These are phyloP conservation scores for Termitomyces sp. DNA, from an alignment of 768 basidiomycete genomes.

Conservation along the genomic window DNA sequence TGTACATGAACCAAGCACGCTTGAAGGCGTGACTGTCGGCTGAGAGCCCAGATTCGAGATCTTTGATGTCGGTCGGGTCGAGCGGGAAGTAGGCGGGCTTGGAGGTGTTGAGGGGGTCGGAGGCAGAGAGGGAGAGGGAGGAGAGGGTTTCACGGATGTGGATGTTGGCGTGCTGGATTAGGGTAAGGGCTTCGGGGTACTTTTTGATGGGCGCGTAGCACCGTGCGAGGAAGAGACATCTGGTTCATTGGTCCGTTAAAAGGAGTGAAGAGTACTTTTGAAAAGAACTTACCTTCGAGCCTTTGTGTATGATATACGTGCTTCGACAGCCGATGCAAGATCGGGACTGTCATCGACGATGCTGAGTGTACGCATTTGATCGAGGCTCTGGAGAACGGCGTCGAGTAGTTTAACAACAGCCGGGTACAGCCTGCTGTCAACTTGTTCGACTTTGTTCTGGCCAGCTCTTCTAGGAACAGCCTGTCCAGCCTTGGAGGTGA, in stretches of 20 bases:
- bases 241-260: slow-evolving; percentile 18
- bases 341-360: slow-evolving; percentile 89
- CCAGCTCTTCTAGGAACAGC: slow-evolving; percentile 21
- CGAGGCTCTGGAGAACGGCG: slow-evolving; percentile 78
- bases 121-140: slow-evolving; percentile 42
- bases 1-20: slow-evolving; percentile 75
- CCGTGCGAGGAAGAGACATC: slow-evolving; percentile 74
- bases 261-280: neutral
- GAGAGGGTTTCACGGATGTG: slow-evolving; percentile 72
- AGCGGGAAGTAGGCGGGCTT: slow-evolving; percentile 57
- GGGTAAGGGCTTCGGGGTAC: slow-evolving; percentile 68
- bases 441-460: slow-evolving; percentile 36
- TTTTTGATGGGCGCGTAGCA: slow-evolving; percentile 69
- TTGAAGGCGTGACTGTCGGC: slow-evolving; percentile 52
- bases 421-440: slow-evolving; percentile 74
- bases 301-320: slow-evolving; percentile 68
- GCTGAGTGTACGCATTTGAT: slow-evolving; percentile 78
- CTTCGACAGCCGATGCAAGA: slow-evolving; percentile 74
- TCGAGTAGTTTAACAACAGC: slow-evolving; percentile 88
- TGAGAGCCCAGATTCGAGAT: slow-evolving; percentile 50
- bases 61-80: slow-evolving; percentile 33
- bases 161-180: slow-evolving; percentile 68
- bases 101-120: slow-evolving; percentile 41
- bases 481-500: slow-evolving; percentile 27
- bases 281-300: slow-evolving; percentile 57